Base-by-base conservation (phyloP, 768 basidiomycete species). In the Lactarius psammicola region DNA sequence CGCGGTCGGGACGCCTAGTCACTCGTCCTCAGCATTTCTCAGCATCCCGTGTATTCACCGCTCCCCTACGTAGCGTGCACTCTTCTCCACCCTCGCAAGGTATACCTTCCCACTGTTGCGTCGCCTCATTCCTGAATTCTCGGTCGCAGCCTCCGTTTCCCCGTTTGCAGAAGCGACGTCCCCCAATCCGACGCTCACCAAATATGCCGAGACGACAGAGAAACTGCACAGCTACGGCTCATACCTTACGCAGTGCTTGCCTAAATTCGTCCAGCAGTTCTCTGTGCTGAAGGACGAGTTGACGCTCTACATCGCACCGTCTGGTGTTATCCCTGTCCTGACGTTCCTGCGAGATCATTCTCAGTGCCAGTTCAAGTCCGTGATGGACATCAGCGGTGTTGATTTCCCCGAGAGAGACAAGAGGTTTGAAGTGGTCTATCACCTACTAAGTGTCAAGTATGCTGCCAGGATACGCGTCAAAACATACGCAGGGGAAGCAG, bases 181-280 rank as follows among this genome's bases (percentile, higher is more conserved):
- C 11, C 86, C 90, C 30, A 95, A 98, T 78, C 92, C 90, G 1
- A 84, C 92, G 18, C 78, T 88, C 23, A 84, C 86, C 60, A 83
- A 84, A 72, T 87, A 89, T 74, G 85, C 87, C 6, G 83, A 86
- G 72, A 83, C 89, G 49, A 87, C 91, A 20, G 87, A 90, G 74
- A 81, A 86, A 26, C 81, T 98, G 42, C 96, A 98, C 76, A 85
- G 86, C 44, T 98, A 94, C 72, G 96, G 94, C 73, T 91, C 95
- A 63, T 98, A 97, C 79, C 82, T 98, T 72, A 88, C 84, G 58
- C 92, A 95, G 73, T 94, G 90, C 74, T 86, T 98, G 28, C 96
- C 96, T 60, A 98, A 97, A 80, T 97, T 87, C 80, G 86, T 99
- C 74, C 96, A 98, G 78, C 97, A 98, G 77, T 98, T 96, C 82